phyloP scores from a whole-genome alignment of 2,329 filamentous ascomycete species.

The Pseudocercospora fuligena region DNA sequence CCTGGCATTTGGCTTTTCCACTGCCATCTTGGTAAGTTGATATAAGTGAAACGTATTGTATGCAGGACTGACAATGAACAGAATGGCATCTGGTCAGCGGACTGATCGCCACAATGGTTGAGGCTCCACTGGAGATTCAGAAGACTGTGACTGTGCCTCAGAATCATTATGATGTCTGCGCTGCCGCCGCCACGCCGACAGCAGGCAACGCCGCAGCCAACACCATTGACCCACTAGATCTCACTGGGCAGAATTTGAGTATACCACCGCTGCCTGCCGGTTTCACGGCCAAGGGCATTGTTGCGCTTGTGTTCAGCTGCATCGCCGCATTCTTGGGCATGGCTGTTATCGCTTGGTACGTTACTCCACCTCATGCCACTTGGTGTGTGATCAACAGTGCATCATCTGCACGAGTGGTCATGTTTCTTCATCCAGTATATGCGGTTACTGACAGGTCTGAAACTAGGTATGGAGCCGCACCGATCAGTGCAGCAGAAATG shows the following conservation, averaged over 20 bases:
- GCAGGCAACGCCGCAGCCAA: constrained; percentile 78
- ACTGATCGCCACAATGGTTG: constrained; percentile 57
- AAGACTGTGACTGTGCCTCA: constrained; percentile 63
- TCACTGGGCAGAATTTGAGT: constrained; percentile 63
- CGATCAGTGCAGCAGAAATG: constrained; percentile 35
- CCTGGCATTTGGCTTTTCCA: constrained; percentile 54
- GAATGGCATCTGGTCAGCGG: constrained; percentile 60
- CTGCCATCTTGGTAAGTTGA: constrained; percentile 40
- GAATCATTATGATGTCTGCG: constrained; percentile 66
- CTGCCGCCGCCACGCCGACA: constrained; percentile 55
- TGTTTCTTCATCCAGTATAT: background rate
- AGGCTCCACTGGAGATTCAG: constrained; percentile 63
- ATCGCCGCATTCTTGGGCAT: constrained; percentile 72
- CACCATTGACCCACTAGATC: constrained; percentile 65
- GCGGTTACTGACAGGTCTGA: constrained; percentile 26
- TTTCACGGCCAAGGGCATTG: constrained; percentile 72
- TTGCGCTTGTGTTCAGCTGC: constrained; percentile 75
- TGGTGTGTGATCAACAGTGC: constrained; percentile 15
- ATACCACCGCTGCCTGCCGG: constrained; percentile 66
- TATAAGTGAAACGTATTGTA: background rate
- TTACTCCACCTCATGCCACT: constrained; percentile 18
- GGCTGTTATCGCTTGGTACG: constrained; percentile 70
- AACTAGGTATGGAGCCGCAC: constrained; percentile 42
- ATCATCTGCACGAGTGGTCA: constrained; percentile 3
- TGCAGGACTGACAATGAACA: constrained; percentile 13